phyloP scores from a whole-genome alignment of 1,284 basidiomycete species.

The Gymnopus androsaceus region DNA sequence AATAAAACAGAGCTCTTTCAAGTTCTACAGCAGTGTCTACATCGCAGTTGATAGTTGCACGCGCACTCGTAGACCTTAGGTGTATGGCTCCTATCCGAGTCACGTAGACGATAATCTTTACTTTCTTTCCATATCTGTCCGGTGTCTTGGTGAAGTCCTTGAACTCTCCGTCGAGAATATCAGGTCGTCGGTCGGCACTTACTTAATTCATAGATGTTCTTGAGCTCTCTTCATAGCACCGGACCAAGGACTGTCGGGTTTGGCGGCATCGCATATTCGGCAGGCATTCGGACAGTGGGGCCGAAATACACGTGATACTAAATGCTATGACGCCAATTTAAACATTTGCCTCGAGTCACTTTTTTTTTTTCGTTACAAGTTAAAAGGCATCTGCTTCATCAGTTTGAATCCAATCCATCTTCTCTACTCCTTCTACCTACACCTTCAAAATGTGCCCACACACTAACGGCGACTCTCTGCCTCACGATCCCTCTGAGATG shows the following conservation, averaged over 20 bases:
- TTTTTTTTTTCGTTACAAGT: background rate
- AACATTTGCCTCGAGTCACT: background rate
- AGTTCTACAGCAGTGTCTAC: no score
- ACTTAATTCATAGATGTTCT: constrained; percentile 11
- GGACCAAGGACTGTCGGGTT: no score
- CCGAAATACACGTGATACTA: no score
- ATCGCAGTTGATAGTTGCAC: no score
- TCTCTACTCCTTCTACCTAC: background rate
- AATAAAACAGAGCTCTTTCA: no score
- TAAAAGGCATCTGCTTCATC: background rate
- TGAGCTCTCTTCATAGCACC: no score
- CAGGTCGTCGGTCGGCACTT: constrained; percentile 15
- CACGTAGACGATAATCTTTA: constrained; percentile 28
- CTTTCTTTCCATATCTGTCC: constrained; percentile 37
- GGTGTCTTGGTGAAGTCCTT: constrained; percentile 37
- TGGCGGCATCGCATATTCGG: no score
- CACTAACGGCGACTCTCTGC: constrained; percentile 51
- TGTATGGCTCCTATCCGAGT: no score
- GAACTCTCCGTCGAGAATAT: constrained; percentile 43
- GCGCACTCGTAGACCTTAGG: no score
- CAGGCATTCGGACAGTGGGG: no score
- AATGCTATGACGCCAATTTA: background rate
- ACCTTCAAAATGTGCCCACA: constrained; percentile 62
- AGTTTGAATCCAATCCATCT: constrained; percentile 16
- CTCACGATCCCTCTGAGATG: constrained; percentile 59